A percentile compares a stretch with the other conserved stretches of the same genome.
phyloP scores from a whole-genome alignment of 106 monocot species.

The Narthecium ossifragum region DNA sequence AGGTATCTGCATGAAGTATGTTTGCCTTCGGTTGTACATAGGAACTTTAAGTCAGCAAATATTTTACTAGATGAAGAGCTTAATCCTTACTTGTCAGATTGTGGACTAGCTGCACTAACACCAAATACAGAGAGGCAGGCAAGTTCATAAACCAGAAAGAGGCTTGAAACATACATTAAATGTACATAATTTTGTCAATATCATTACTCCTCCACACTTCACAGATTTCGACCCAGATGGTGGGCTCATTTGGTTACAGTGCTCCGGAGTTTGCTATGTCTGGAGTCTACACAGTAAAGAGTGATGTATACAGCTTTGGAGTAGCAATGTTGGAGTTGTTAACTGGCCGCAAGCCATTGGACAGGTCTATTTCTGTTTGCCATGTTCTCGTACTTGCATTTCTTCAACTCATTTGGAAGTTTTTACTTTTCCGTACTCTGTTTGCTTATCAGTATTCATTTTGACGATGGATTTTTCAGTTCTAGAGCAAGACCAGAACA shows the following conservation, averaged over 20 bases:
- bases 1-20: constrained; percentile 92
- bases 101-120: constrained; percentile 60
- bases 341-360: constrained; percentile 87
- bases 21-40: constrained; percentile 60
- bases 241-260: constrained; percentile 91
- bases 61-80: constrained; percentile 73
- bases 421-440: neutral
- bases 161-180: too few species aligned
- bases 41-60: constrained; percentile 67
- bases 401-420: neutral
- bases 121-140: constrained; percentile 70
- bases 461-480: constrained; percentile 28
- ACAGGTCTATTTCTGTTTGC: constrained; percentile 45
- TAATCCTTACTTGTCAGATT: constrained; percentile 73
- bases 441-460: neutral
- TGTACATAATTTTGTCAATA: neutral
- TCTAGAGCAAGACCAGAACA: constrained; percentile 65
- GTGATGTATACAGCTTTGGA: constrained; percentile 96
- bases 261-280: constrained; percentile 94
- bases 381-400: neutral
- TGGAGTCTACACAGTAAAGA: constrained; percentile 82
- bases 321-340: constrained; percentile 85
- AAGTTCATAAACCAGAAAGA: constrained; percentile 15
- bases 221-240: constrained; percentile 64
- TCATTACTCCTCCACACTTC: neutral